phyloP scores from a whole-genome alignment of 495 filamentous ascomycete genomes.

The Hyaloscypha variabilis region DNA sequence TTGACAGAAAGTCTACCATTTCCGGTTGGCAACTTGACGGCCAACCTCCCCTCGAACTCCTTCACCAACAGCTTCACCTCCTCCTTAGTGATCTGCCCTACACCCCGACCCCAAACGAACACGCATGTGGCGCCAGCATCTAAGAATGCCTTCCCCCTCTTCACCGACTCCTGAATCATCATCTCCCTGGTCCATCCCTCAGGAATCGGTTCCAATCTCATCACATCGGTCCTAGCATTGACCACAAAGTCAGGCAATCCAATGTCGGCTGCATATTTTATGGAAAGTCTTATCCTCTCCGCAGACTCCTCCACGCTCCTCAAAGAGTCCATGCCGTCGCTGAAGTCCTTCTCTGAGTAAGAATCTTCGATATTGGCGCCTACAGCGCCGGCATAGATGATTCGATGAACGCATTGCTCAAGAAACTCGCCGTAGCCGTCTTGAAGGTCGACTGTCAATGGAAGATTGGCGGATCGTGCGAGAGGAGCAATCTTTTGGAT shows the following conservation, averaged over 20 bases:
- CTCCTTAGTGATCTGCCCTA: slow-evolving; percentile 37
- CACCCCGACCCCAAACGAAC: slow-evolving; percentile 50
- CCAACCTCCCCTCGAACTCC: slow-evolving; percentile 35
- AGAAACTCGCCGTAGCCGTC: slow-evolving; percentile 51
- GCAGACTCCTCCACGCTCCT: slow-evolving; percentile 39
- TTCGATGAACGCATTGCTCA: slow-evolving; percentile 38
- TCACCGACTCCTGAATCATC: slow-evolving; percentile 37
- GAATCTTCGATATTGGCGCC: slow-evolving; percentile 56
- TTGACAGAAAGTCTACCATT: slow-evolving; percentile 33
- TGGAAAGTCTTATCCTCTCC: slow-evolving; percentile 39
- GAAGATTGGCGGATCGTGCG: slow-evolving; percentile 32
- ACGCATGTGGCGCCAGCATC: slow-evolving; percentile 45
- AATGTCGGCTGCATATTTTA: slow-evolving; percentile 29
- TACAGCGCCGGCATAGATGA: slow-evolving; percentile 48
- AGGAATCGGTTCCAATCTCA: slow-evolving; percentile 23
- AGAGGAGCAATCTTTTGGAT: slow-evolving; percentile 34
- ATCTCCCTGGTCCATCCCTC: slow-evolving; percentile 30
- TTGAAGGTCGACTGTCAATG: slow-evolving; percentile 54
- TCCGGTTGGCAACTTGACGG: slow-evolving; percentile 37
- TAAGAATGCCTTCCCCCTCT: slow-evolving; percentile 45
- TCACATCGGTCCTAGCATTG: slow-evolving; percentile 48
- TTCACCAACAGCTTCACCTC: slow-evolving; percentile 39
- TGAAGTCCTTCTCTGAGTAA: slow-evolving; percentile 29
- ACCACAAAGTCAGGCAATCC: slow-evolving; percentile 48
- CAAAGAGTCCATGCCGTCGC: slow-evolving; percentile 30